Evolutionary conservation across 768 basidiomycete genomes (phyloP).

Genomic region (Tulasnella calospora): DNA sequence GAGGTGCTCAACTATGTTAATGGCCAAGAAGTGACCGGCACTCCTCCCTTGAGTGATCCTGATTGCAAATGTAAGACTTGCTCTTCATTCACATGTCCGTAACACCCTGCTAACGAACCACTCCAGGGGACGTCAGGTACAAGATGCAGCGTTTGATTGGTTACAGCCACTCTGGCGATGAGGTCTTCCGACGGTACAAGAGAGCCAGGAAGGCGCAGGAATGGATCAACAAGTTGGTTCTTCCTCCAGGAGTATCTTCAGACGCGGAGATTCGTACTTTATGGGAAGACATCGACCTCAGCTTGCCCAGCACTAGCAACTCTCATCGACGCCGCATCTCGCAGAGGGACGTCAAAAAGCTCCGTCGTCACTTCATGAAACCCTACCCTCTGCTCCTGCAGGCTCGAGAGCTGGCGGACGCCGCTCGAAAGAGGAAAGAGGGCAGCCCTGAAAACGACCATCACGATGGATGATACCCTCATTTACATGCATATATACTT

Average conservation of each 20-base stretch:
- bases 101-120: neutral
- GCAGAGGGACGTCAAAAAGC: neutral
- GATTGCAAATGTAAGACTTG: constrained; percentile 35
- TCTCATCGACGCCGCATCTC: neutral
- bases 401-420: neutral
- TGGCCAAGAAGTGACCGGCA: constrained; percentile 38
- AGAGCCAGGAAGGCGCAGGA: constrained; percentile 2
- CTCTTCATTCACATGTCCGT: neutral
- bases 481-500: neutral
- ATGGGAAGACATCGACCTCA: constrained; percentile 22
- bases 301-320: neutral
- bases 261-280: neutral
- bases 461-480: neutral
- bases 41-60: constrained; percentile 37
- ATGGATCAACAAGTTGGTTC: neutral
- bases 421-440: neutral
- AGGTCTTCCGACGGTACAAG: constrained; percentile 1
- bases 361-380: neutral
- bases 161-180: neutral
- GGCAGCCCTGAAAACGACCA: neutral
- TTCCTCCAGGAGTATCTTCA: constrained; percentile 12
- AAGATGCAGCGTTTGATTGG: neutral
- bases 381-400: constrained; percentile 12
- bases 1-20: constrained; percentile 46
- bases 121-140: constrained; percentile 10